Evolutionary conservation across 108 stramenopile genomes (phyloP).

Genomic region (Cyclotella atomus): DNA sequence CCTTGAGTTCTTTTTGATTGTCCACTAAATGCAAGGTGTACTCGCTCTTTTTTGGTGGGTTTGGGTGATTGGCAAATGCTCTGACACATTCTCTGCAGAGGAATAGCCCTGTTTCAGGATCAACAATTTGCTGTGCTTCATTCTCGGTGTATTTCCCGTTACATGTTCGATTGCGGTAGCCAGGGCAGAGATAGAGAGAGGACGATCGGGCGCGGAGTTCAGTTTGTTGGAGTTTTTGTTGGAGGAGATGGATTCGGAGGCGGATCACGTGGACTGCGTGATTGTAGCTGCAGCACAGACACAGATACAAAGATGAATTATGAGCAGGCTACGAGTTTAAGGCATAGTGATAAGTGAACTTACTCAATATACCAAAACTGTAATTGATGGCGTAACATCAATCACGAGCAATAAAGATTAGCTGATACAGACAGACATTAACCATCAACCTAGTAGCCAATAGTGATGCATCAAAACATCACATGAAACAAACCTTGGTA

Average conservation of each 20-base stretch:
- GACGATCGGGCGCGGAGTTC: constrained; percentile 74
- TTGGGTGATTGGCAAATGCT: constrained; percentile 69
- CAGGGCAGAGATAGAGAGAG: constrained; percentile 84
- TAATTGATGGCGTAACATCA: not conserved
- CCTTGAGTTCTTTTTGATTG: constrained; percentile 74
- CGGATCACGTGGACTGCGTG: constrained; percentile 88
- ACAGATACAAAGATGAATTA: not conserved
- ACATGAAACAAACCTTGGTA: constrained; percentile 81
- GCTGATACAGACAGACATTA: no score
- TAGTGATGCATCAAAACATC: no score
- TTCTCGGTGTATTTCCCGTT: constrained; percentile 87
- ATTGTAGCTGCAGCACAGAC: constrained; percentile 38
- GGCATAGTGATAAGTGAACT: constrained; percentile 16
- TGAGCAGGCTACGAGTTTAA: not conserved
- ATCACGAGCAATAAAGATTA: not conserved
- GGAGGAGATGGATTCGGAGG: constrained; percentile 76
- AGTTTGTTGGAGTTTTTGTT: constrained; percentile 69
- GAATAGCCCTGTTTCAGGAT: constrained; percentile 78
- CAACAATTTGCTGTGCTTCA: constrained; percentile 83
- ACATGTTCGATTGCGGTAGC: constrained; percentile 73
- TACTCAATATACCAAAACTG: constrained; percentile 63
- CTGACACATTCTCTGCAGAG: constrained; percentile 82
- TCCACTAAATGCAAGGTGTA: constrained; percentile 83
- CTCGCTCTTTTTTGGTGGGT: constrained; percentile 57
- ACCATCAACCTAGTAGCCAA: no score